A percentile compares a stretch with the other conserved stretches of the same genome.
Conservation (phyloP, 441 rosid species). For the Metrosideros polymorpha region DNA sequence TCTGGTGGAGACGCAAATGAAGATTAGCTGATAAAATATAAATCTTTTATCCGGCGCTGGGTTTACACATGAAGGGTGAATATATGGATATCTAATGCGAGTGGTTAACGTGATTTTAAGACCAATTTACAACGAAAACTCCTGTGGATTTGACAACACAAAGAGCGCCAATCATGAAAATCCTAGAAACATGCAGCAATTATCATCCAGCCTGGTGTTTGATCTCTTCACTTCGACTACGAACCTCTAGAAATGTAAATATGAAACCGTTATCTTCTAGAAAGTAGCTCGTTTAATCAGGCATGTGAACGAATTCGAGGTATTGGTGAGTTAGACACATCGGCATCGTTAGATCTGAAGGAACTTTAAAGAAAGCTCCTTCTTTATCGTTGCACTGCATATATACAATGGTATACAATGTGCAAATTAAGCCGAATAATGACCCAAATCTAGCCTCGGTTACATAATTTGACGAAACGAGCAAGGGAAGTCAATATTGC, state of each 20-base stretch:
- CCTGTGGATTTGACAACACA: not conserved
- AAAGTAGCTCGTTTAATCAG: not conserved
- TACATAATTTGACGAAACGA: not conserved
- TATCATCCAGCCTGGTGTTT: not conserved
- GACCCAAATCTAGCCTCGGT: not conserved
- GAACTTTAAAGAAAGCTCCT: not conserved
- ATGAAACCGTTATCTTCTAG: not conserved
- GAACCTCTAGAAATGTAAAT: not conserved
- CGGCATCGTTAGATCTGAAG: not conserved
- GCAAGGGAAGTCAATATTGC: not conserved
- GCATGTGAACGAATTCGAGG: not conserved
- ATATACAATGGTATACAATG: not conserved
- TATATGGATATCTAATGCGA: not conserved
- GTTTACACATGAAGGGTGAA: not conserved
- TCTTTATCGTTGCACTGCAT: not conserved
- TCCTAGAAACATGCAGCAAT: not conserved
- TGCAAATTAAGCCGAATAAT: not conserved
- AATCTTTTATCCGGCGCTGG: not conserved
- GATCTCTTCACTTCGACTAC: not conserved
- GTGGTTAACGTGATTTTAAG: not conserved
- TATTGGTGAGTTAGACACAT: not conserved
- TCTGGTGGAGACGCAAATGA: not conserved
- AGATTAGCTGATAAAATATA: not conserved
- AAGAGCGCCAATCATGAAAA: not conserved
- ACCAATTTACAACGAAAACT: not conserved